Base-by-base conservation (phyloP, 2,329 filamentous ascomycete genomes). In the Fusarium keratoplasticum region DNA sequence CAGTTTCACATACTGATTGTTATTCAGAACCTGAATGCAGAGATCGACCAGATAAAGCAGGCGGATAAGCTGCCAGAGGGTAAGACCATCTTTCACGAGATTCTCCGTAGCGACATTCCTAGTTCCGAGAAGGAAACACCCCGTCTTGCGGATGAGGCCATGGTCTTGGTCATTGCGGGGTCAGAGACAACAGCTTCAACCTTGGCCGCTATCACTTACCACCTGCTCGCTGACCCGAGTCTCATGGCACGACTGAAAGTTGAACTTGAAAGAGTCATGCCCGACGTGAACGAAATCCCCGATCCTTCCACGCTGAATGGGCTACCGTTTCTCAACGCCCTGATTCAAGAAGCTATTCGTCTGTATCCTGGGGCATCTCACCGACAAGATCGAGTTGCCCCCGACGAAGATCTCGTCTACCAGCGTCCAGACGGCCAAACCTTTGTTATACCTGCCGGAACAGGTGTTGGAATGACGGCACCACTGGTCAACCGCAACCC, bases 311-410 rank as follows among this genome's bases (percentile, higher is more conserved):
- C 78, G 8, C 70, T 84, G 14, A 80, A 83, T 59, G 69, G 75
- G 35, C 64, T 85, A 2, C 80, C 81, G 0, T 85, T 82, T 59
- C 78, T 88, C 5, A 80, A 81, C 5, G 84, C 83, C 1, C 71
- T 82, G 13, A 80, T 85, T 10, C 76, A 79, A 36, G 84, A 86
- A 69, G 74, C 81, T 0, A 69, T 87, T 9, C 82, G 86, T 5
- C 62, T 87, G 4, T 82, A 83, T 18, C 84, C 83, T 10, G 83
- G 82, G 1, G 80, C 83, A 1, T 72, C 75, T 42, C 78, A 47
- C 76, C 70, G 72, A 64, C 81, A 76, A 71, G 80, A 62, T 64
- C 82, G 72, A 61, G 79, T 71, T 67, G 80, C 70, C 4, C 80
- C 80, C 5, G 77, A 82, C 38, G 78, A 76, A 5, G 69, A 78